Percentiles rank a stretch among this genome's conserved stretches.
These are phyloP conservation scores for Barbarea vulgaris DNA, from an alignment of 345 rosid species.

Conservation along the genomic window DNA sequence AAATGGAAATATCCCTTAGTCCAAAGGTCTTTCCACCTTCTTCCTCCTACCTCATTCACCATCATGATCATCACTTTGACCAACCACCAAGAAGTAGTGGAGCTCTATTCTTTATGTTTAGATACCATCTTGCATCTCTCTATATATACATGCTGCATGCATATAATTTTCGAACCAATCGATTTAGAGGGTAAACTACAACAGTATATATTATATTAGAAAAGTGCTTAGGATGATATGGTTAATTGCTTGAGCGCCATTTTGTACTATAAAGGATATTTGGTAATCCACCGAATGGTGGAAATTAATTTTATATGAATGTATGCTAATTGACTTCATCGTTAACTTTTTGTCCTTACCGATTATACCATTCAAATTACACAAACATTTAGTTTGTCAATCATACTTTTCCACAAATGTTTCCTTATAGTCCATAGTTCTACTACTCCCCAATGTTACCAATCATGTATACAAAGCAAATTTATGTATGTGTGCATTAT, in stretches of 20 bases:
- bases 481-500: not conserved
- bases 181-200: not conserved
- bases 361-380: not conserved
- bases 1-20: slow-evolving; percentile 34
- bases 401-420: not conserved
- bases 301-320: not conserved
- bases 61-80: slow-evolving; percentile 29
- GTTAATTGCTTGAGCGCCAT: not conserved
- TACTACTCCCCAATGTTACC: not conserved
- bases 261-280: not conserved
- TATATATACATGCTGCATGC: not conserved
- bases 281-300: not conserved
- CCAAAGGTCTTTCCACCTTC: slow-evolving; percentile 33
- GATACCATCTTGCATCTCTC: not conserved
- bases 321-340: not conserved
- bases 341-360: not conserved
- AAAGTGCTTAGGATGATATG: not conserved
- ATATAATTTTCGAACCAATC: not conserved
- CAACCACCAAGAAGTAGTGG: slow-evolving; percentile 8
- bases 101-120: not conserved
- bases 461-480: not conserved
- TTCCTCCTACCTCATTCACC: slow-evolving; percentile 19
- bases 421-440: not conserved
- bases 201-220: not conserved
- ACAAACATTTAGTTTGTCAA: not conserved